A percentile compares a stretch with the other conserved stretches of the same genome.
Evolutionary conservation across 371 early-diverging fungal species (phyloP).

Genomic region (Parasitella parasitica): DNA sequence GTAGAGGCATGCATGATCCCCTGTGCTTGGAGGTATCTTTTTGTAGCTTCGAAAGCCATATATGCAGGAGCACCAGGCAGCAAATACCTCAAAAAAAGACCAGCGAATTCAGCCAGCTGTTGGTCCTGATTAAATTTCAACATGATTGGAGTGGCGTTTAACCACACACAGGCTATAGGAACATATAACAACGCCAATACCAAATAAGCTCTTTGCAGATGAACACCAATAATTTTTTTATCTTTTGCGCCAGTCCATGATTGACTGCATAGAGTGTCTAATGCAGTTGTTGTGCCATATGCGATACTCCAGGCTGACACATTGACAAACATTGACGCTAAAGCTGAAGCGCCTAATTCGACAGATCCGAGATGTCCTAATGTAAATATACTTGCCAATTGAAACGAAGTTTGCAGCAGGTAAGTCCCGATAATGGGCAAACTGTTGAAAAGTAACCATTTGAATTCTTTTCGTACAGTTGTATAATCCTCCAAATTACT

Average conservation of each 20-base stretch:
- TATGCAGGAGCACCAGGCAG: constrained; percentile 74
- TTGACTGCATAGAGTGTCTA: constrained; percentile 91
- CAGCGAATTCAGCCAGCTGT: constrained; percentile 39
- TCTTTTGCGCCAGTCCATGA: constrained; percentile 76
- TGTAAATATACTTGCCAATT: constrained; percentile 61
- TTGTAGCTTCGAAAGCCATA: constrained; percentile 77
- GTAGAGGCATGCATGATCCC: constrained; percentile 84
- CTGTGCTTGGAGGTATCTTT: constrained; percentile 83
- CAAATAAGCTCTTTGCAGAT: constrained; percentile 83
- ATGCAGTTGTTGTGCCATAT: constrained; percentile 76
- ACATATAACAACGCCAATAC: constrained; percentile 63
- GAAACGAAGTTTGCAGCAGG: constrained; percentile 63
- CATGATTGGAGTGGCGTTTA: constrained; percentile 59
- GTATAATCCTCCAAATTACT: constrained; percentile 6
- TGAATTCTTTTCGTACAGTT: constrained; percentile 26
- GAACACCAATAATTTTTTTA: constrained; percentile 71
- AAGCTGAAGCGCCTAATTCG: constrained; percentile 78
- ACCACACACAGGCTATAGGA: constrained; percentile 80
- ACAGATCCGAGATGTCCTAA: constrained; percentile 68
- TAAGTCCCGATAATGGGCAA: constrained; percentile 67
- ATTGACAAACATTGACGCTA: constrained; percentile 80
- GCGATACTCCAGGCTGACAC: constrained; percentile 84
- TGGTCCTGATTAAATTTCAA: constrained; percentile 47
- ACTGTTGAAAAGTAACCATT: constrained; percentile 51
- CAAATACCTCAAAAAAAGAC: constrained; percentile 65